Evolutionary conservation across 2,329 filamentous ascomycete species (phyloP).

Genomic region (Curvularia verruculosa): DNA sequence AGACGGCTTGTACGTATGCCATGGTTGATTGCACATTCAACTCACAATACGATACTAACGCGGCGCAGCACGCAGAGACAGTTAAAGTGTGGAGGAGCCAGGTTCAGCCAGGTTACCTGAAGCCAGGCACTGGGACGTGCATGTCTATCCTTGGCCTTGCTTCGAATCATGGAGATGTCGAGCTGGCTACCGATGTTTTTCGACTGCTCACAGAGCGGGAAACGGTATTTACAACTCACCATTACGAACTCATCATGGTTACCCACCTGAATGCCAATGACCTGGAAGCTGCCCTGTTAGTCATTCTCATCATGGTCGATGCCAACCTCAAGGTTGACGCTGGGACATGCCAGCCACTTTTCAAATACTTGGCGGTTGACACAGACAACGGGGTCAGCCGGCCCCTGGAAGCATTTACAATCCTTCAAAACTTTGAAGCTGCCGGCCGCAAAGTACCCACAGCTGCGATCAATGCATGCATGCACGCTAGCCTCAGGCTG

Average conservation of each 20-base stretch:
- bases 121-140: conserved; percentile 69
- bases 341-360: conserved; percentile 69
- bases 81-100: conserved; percentile 73
- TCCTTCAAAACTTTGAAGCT: conserved; percentile 62
- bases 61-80: conserved; percentile 64
- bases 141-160: conserved; percentile 74
- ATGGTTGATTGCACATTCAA: neutral
- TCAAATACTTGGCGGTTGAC: conserved; percentile 59
- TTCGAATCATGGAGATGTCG: conserved; percentile 68
- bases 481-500: conserved; percentile 58
- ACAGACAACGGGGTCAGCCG: conserved; percentile 48
- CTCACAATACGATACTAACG: conserved; percentile 12
- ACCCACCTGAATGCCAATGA: conserved; percentile 68
- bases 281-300: conserved; percentile 68
- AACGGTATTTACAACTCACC: conserved; percentile 65
- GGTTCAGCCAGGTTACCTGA: conserved; percentile 65
- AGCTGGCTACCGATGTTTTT: conserved; percentile 74
- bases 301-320: conserved; percentile 75
- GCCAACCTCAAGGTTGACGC: conserved; percentile 64
- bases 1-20: conserved; percentile 58
- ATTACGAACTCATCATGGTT: conserved; percentile 81
- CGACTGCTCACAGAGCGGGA: conserved; percentile 65
- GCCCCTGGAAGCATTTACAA: conserved; percentile 59
- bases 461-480: conserved; percentile 58
- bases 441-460: conserved; percentile 59